Base-by-base conservation (phyloP, 805 yeast species). In the Hyphopichia homilentoma region DNA sequence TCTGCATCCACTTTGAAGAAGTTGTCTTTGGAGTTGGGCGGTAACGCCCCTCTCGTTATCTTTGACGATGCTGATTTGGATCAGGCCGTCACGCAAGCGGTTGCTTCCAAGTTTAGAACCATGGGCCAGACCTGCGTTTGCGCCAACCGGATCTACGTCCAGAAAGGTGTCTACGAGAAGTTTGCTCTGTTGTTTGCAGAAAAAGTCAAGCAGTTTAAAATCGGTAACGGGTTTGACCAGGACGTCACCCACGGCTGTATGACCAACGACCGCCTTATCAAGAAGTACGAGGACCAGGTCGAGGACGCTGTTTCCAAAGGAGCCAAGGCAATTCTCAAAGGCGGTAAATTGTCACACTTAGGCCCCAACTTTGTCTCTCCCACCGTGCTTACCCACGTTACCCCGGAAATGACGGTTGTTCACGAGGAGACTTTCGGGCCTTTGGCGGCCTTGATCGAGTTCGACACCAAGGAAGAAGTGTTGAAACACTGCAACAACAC, bases 81-180 rank as follows among this genome's bases (percentile, higher is more conserved):
- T 36, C 59, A 63, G 25, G 90, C 90, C 0, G 77, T 82, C 11
- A 70, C 68, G n/a, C 84, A 78, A 25, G 75, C 84, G 2, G 53
- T 82, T 37, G 77, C 72, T 6, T 72, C 79, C 40, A 84, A 84
- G 55, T 79, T 82, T 60, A 71, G 93, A 52, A 81, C 82, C 17
- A 71, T 81, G 26, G 93, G 93, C 39, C 93, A 84, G 59, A 82
- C 89, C 4, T 84, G 94, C 60, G 82, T 82, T 25, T 81, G 88
- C 53, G 87, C 88, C 28, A 82, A 82, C 59, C 68, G 89, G 49
- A 53, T 83, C 29, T 83, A 70, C 49, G 71, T 83, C 21, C 93
- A 84, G 48, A 70, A 67, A 27, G 62, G 64, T 7, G 53, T 84
- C n/a, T 79, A 83, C 47, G 86, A 80, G 33, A 67, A 74, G 47